phyloP scores from a whole-genome alignment of 2,329 filamentous ascomycete genomes.

The Delphinella strobiligena region DNA sequence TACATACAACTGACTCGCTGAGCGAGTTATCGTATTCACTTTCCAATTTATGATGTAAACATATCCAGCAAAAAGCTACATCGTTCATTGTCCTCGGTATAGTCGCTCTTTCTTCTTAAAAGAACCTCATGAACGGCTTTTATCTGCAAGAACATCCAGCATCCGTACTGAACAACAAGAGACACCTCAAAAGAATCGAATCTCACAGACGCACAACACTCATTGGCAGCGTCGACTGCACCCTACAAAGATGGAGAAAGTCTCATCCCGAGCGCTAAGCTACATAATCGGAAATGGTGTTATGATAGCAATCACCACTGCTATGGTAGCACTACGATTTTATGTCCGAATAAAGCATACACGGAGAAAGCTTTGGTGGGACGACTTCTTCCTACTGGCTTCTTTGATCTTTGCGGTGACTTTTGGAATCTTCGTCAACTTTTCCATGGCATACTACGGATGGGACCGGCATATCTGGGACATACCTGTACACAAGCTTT shows the following conservation, averaged over 20 bases:
- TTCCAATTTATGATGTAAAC: too few relatives aligned
- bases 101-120: too few relatives aligned
- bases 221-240: too few relatives aligned
- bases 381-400: slow-evolving; percentile 29
- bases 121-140: too few relatives aligned
- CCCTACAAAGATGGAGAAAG: not conserved
- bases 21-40: too few relatives aligned
- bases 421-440: slow-evolving; percentile 26
- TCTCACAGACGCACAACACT: too few relatives aligned
- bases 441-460: slow-evolving; percentile 28
- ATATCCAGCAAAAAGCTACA: too few relatives aligned
- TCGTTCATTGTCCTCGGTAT: too few relatives aligned
- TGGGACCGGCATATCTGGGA: slow-evolving; percentile 34
- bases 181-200: too few relatives aligned
- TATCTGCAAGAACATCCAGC: too few relatives aligned
- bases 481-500: slow-evolving; percentile 18
- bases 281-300: slow-evolving; percentile 6
- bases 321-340: slow-evolving; percentile 1
- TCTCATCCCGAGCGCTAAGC: slow-evolving; percentile 5
- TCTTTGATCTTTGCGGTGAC: slow-evolving; percentile 28
- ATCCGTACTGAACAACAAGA: too few relatives aligned
- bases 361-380: slow-evolving; percentile 12
- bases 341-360: slow-evolving; percentile 1
- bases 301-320: slow-evolving; percentile 1
- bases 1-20: too few relatives aligned